Conservation (phyloP, 1,284 basidiomycete genomes). For the Coniophora puteana region DNA sequence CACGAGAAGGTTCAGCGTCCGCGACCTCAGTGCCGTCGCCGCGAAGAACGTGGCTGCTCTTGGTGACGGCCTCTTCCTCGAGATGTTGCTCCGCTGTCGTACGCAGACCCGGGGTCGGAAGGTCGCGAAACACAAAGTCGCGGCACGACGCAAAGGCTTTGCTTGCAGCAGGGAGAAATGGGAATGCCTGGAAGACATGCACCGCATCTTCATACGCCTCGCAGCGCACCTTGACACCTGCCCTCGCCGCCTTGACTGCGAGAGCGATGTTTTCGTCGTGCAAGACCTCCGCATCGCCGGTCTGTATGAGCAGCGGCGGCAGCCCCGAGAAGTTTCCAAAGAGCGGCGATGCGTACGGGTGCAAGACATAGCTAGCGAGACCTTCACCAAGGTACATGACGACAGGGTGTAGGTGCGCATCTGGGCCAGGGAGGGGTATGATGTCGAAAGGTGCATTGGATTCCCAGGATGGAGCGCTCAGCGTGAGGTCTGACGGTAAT, state of each 20-base stretch:
- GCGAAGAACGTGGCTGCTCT: constrained; percentile 57
- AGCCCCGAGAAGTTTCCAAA: constrained; percentile 88
- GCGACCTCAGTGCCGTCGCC: constrained; percentile 55
- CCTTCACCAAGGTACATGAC: constrained; percentile 88
- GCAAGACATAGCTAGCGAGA: constrained; percentile 83
- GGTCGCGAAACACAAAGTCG: constrained; percentile 63
- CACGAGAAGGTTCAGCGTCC: constrained; percentile 1
- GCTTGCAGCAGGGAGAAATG: constrained; percentile 72
- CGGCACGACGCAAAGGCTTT: constrained; percentile 78
- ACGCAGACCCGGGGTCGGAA: constrained; percentile 52
- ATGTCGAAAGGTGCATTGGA: constrained; percentile 85
- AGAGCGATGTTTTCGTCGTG: constrained; percentile 92
- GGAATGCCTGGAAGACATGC: constrained; percentile 89
- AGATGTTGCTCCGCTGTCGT: constrained; percentile 53
- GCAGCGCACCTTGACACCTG: constrained; percentile 87
- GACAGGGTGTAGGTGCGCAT: constrained; percentile 92
- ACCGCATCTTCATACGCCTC: constrained; percentile 93
- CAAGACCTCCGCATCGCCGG: constrained; percentile 92
- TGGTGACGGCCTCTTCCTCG: constrained; percentile 63
- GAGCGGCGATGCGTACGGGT: constrained; percentile 95
- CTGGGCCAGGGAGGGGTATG: constrained; percentile 68
- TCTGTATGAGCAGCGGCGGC: constrained; percentile 91
- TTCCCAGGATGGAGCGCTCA: constrained; percentile 98
- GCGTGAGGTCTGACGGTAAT: constrained; percentile 68
- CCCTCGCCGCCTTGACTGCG: constrained; percentile 88